Evolutionary conservation across 257 asterid genomes (phyloP).

Genomic region (Gynochthodes officinalis): DNA sequence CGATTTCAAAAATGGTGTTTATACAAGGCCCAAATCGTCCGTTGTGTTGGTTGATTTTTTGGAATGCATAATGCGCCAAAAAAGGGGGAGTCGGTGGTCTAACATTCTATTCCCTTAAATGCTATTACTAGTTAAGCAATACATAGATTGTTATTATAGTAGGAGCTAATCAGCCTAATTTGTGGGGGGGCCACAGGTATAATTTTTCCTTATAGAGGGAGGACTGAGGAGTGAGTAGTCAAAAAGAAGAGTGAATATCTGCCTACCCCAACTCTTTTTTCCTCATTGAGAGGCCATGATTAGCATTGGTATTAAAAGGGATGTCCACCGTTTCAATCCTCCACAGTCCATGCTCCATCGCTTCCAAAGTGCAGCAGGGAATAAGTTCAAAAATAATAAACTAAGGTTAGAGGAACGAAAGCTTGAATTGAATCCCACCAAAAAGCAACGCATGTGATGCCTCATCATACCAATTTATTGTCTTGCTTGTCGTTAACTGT

Average conservation of each 20-base stretch:
- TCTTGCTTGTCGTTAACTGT: slow-evolving; percentile 57
- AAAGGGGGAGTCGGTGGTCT: slow-evolving; percentile 26
- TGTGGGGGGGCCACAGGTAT: slow-evolving; percentile 22
- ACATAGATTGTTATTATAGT: not conserved
- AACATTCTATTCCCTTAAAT: slow-evolving; percentile 1
- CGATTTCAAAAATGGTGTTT: too few relatives aligned
- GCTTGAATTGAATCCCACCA: not conserved
- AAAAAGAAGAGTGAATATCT: slow-evolving; percentile 23
- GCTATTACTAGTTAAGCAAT: too few relatives aligned
- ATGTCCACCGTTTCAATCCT: slow-evolving; percentile 25
- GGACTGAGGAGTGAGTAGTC: slow-evolving; percentile 23
- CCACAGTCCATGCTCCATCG: slow-evolving; percentile 30
- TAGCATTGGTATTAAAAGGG: slow-evolving; percentile 34
- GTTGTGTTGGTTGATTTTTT: slow-evolving; percentile 17
- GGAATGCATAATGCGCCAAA: too few relatives aligned
- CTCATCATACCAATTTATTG: slow-evolving; percentile 52
- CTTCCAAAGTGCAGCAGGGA: slow-evolving; percentile 26
- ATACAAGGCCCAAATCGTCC: slow-evolving; percentile 15
- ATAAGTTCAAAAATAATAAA: not conserved
- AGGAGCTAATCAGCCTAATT: slow-evolving; percentile 35
- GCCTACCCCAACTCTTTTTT: slow-evolving; percentile 19
- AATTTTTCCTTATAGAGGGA: not conserved
- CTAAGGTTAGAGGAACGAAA: too few relatives aligned
- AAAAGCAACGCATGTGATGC: slow-evolving; percentile 61
- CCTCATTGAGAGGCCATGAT: slow-evolving; percentile 36